Conservation (phyloP, 176 grass and related monocot species). For the Oryza australiensis region DNA sequence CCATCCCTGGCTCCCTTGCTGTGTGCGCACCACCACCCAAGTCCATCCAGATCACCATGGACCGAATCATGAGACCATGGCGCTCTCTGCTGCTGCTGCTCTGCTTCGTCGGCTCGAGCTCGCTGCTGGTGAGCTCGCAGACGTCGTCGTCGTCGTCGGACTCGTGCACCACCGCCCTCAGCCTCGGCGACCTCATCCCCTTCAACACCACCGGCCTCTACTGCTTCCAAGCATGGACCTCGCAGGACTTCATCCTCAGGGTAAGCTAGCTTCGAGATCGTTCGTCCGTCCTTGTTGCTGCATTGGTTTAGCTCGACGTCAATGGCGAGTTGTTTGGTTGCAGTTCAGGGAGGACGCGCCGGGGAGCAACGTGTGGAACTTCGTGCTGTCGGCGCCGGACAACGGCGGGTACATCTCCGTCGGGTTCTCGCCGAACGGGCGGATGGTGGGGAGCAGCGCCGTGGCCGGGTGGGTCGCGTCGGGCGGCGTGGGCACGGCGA, state of each 20-base stretch:
- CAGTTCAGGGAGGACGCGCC: conserved; percentile 33
- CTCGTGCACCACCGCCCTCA: conserved; percentile 40
- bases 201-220: conserved; percentile 51
- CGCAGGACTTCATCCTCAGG: conserved; percentile 50
- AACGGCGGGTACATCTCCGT: conserved; percentile 43
- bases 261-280: background rate
- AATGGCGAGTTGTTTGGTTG: background rate
- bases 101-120: background rate
- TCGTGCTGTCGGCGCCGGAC: conserved; percentile 73
- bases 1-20: background rate
- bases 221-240: conserved; percentile 50
- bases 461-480: conserved; percentile 43
- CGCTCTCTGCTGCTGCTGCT: background rate
- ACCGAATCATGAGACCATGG: background rate
- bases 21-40: background rate
- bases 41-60: background rate
- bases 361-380: conserved; percentile 45
- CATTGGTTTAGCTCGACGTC: background rate
- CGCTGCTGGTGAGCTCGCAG: conserved; percentile 19
- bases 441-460: conserved; percentile 63
- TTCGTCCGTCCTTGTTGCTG: background rate
- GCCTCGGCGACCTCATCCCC: conserved; percentile 37
- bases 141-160: background rate
- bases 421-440: conserved; percentile 46
- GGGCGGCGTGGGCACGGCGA: conserved; percentile 20